phyloP scores from a whole-genome alignment of 2,329 filamentous ascomycete genomes.

The Aspergillus tanneri region DNA sequence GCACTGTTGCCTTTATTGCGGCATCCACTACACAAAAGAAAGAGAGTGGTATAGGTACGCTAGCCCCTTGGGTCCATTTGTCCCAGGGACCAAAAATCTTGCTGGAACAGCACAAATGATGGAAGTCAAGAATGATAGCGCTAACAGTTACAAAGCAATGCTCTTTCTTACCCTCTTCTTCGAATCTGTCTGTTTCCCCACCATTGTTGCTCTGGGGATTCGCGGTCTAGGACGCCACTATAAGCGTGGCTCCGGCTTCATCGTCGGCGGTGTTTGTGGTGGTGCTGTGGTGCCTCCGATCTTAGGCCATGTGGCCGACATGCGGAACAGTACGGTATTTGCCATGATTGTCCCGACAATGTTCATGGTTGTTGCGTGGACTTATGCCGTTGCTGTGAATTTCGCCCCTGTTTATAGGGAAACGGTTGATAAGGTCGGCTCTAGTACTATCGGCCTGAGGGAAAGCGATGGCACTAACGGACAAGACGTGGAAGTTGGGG shows the following conservation, averaged over 20 bases:
- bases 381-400: constrained; percentile 63
- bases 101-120: neutral
- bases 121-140: neutral
- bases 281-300: constrained; percentile 73
- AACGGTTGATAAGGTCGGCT: constrained; percentile 58
- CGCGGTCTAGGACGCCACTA: constrained; percentile 73
- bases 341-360: constrained; percentile 66
- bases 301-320: constrained; percentile 66
- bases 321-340: constrained; percentile 58
- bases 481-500: constrained; percentile 17
- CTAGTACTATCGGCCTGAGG: constrained; percentile 47
- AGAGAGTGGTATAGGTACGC: constrained; percentile 48
- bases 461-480: constrained; percentile 28
- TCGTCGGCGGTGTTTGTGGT: constrained; percentile 69
- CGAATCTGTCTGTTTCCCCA: constrained; percentile 78
- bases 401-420: constrained; percentile 64
- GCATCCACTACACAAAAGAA: constrained; percentile 50
- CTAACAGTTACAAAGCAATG: constrained; percentile 43
- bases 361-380: constrained; percentile 59
- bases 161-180: constrained; percentile 73
- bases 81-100: neutral
- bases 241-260: constrained; percentile 71
- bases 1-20: constrained; percentile 60
- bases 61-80: neutral
- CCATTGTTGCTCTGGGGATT: constrained; percentile 76